A percentile compares a stretch with the other conserved stretches of the same genome.
Evolutionary conservation across 176 grass and related monocot species (phyloP).

Genomic region (Eleusine coracana): DNA sequence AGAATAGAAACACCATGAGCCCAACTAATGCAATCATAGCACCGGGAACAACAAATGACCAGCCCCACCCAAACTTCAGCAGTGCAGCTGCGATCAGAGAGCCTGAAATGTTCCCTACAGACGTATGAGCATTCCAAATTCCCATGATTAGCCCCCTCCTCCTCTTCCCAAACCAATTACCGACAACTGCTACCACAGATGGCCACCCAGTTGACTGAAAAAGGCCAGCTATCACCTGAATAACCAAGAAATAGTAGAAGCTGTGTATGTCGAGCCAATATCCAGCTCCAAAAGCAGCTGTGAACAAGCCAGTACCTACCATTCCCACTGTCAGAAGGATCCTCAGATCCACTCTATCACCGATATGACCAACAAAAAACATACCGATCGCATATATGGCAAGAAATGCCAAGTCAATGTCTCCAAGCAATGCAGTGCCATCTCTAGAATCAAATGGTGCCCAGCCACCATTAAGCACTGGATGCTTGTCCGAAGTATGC

Average conservation of each 20-base stretch:
- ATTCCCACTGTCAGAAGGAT: slow-evolving; percentile 53
- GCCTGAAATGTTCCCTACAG: slow-evolving; percentile 56
- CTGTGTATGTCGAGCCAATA: slow-evolving; percentile 60
- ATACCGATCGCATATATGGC: slow-evolving; percentile 56
- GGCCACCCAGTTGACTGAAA: slow-evolving; percentile 64
- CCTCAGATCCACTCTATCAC: slow-evolving; percentile 58
- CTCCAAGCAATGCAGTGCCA: slow-evolving; percentile 59
- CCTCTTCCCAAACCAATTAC: slow-evolving; percentile 67
- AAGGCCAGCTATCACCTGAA: slow-evolving; percentile 58
- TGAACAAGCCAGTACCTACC: slow-evolving; percentile 61
- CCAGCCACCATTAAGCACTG: slow-evolving; percentile 40
- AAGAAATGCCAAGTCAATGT: slow-evolving; percentile 63
- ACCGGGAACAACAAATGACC: slow-evolving; percentile 62
- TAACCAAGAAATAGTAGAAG: slow-evolving; percentile 58
- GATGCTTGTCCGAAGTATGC: not conserved
- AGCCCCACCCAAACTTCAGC: slow-evolving; percentile 60
- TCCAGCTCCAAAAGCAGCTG: slow-evolving; percentile 52
- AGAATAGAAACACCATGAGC: slow-evolving; percentile 54
- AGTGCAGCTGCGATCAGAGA: slow-evolving; percentile 54
- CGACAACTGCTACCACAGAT: slow-evolving; percentile 57
- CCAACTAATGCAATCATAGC: slow-evolving; percentile 45
- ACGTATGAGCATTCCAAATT: slow-evolving; percentile 67
- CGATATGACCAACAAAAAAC: slow-evolving; percentile 64
- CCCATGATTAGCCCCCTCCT: slow-evolving; percentile 67
- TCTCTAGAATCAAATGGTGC: slow-evolving; percentile 54